phyloP scores from a whole-genome alignment of 768 basidiomycete genomes.

The Symmetrospora coprosmae region DNA sequence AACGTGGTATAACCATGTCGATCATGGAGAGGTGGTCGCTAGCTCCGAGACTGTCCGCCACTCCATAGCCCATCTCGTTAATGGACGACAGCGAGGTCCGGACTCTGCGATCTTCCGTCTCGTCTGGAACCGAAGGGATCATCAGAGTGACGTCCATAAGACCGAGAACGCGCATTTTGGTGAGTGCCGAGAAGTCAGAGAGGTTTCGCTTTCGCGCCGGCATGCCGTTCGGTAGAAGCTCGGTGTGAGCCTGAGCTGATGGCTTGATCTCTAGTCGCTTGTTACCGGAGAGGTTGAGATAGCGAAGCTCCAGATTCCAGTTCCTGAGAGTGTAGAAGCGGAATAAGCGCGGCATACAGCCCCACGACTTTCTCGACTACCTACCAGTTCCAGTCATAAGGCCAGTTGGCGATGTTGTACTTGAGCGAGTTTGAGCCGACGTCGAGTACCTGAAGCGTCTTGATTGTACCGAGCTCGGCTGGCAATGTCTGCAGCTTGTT shows the following conservation, averaged over 20 bases:
- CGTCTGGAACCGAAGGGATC: conserved; percentile 43
- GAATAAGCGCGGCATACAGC: conserved; percentile 1
- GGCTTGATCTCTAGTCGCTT: conserved; percentile 90
- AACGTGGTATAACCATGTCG: conserved; percentile 78
- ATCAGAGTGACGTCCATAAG: conserved; percentile 85
- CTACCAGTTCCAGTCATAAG: conserved; percentile 99
- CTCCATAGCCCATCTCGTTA: conserved; percentile 86
- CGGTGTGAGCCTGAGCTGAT: conserved; percentile 40
- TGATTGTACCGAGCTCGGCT: conserved; percentile 71
- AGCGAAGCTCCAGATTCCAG: conserved; percentile 80
- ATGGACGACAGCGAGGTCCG: conserved; percentile 79
- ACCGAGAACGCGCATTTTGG: conserved; percentile 73
- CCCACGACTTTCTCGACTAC: no score
- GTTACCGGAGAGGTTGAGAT: conserved; percentile 94
- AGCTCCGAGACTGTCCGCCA: conserved; percentile 72
- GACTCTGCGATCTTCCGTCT: conserved; percentile 70
- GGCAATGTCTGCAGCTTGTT: conserved; percentile 86
- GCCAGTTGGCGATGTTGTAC: conserved; percentile 97
- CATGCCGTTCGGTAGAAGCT: not conserved
- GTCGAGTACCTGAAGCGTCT: conserved; percentile 64
- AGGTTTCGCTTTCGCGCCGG: conserved; percentile 41
- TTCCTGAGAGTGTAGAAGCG: conserved; percentile 54
- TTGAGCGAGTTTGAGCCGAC: conserved; percentile 84
- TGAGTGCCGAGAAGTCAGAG: conserved; percentile 76
- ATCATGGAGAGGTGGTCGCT: conserved; percentile 71